Base-by-base conservation (phyloP, 345 rosid genomes). In the Lepidium didymum region DNA sequence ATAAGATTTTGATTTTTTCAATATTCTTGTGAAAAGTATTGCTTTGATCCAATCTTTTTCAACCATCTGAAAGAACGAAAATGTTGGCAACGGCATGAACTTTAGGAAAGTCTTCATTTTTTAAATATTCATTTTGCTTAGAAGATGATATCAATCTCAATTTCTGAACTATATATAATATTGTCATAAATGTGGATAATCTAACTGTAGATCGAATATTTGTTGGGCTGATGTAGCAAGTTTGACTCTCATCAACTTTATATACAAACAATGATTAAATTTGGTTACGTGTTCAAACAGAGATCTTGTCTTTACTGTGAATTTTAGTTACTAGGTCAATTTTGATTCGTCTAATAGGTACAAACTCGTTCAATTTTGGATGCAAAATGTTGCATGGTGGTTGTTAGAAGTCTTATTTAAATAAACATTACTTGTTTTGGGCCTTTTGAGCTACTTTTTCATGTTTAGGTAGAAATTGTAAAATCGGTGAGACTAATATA, bases 301-400 rank as follows among this genome's bases (percentile, higher is more conserved):
- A 47, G 98, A 97, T 69, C 85, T 76, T 4, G 68, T 90, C 67
- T 27, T 27, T 5, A 27, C 31, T 27, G 31, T 27, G 31, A 27
- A 4, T 4, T 27, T 27, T 27, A 27, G 31, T 27, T 27, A 27
- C 31, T 27, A 0, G 5, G 31, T 27, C 31, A 27, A 27, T 27
- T 27, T 27, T 27, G 2, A 27, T 27, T 27, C 31, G 6, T 27
- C 5, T 27, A 27, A 27, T 27, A 27, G 5, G 6, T 27, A 27
- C 31, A 27, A 27, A 6, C 6, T 27, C 6, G 31, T 27, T 27
- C 31, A 27, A 27, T 27, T 27, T 0, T 27, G 31, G 31, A 27
- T 27, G 31, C 31, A 27, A 27, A 27, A 27, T 5, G 31, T 5
- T 27, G 31, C 31, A 27, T 27, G 31, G 31, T 1, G 31, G 31